Percentiles rank a stretch among this genome's conserved stretches.
Conservation (phyloP, 2,329 filamentous ascomycete species). For the Xylogone sp. region DNA sequence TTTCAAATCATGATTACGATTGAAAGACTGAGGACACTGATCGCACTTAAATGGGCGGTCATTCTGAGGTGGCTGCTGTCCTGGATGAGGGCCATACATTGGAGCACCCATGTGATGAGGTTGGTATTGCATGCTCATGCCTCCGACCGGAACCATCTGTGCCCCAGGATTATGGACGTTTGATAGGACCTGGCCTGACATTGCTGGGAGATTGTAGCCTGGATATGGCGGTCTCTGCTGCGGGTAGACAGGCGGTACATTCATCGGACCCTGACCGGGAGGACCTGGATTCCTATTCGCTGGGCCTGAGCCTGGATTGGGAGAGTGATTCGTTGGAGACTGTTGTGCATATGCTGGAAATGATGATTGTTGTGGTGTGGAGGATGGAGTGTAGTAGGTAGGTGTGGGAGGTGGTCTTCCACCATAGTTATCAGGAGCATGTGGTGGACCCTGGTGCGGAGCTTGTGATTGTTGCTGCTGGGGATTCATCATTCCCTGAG, state of each 20-base stretch:
- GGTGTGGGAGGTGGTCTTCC: slow-evolving; percentile 53
- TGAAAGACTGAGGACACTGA: slow-evolving; percentile 88
- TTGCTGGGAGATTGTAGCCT: slow-evolving; percentile 55
- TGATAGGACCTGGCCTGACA: slow-evolving; percentile 67
- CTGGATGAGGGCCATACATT: slow-evolving; percentile 58
- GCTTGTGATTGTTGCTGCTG: slow-evolving; percentile 45
- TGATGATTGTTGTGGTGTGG: slow-evolving; percentile 42
- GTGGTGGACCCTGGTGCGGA: slow-evolving; percentile 49
- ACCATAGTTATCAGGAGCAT: slow-evolving; percentile 54
- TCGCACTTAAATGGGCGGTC: slow-evolving; percentile 96
- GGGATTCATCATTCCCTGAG: slow-evolving; percentile 42
- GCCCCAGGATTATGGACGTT: slow-evolving; percentile 72
- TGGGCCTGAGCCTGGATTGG: slow-evolving; percentile 33
- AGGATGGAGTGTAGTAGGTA: slow-evolving; percentile 51
- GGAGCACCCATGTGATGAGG: slow-evolving; percentile 40
- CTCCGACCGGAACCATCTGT: slow-evolving; percentile 67
- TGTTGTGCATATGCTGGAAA: slow-evolving; percentile 46
- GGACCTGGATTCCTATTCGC: slow-evolving; percentile 35
- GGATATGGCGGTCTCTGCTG: slow-evolving; percentile 37
- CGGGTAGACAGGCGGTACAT: slow-evolving; percentile 50
- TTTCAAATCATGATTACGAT: slow-evolving; percentile 93
- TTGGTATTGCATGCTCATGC: slow-evolving; percentile 45
- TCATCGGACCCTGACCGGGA: slow-evolving; percentile 40
- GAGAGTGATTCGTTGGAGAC: slow-evolving; percentile 43
- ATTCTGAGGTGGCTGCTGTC: slow-evolving; percentile 50